phyloP scores from a whole-genome alignment of 129 eudicot species.

The Escallonia herrerae region DNA sequence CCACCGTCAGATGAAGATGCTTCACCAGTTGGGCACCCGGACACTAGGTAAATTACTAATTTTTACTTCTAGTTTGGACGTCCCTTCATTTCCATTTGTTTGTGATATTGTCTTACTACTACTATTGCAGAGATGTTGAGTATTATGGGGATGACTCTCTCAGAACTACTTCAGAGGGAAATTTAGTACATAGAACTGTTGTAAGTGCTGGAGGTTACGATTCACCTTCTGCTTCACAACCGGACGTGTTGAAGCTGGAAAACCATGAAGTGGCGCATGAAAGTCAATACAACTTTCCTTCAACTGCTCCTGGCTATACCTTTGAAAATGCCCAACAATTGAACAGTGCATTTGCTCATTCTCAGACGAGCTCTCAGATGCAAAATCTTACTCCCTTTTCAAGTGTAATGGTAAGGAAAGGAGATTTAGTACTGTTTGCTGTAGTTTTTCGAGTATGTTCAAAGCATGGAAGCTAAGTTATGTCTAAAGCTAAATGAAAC shows the following conservation, averaged over 20 bases:
- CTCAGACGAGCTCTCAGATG: slow-evolving; percentile 63
- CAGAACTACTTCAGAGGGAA: slow-evolving; percentile 46
- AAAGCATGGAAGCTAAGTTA: no score
- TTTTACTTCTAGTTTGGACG: neutral
- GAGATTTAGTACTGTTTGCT: neutral
- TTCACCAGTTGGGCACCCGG: slow-evolving; percentile 50
- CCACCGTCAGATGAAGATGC: slow-evolving; percentile 44
- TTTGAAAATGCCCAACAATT: slow-evolving; percentile 59
- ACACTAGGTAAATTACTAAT: slow-evolving; percentile 43
- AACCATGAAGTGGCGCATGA: slow-evolving; percentile 48
- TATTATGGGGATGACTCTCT: slow-evolving; percentile 66
- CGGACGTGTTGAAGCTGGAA: slow-evolving; percentile 70
- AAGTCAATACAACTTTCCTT: slow-evolving; percentile 59
- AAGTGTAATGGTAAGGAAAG: slow-evolving; percentile 49
- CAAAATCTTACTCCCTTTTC: slow-evolving; percentile 70
- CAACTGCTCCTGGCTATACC: slow-evolving; percentile 58
- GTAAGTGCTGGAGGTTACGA: slow-evolving; percentile 47
- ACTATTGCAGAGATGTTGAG: slow-evolving; percentile 52
- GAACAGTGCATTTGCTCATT: slow-evolving; percentile 48
- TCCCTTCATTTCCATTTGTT: neutral
- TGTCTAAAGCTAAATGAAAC: no score
- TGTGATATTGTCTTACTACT: neutral
- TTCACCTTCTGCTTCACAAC: slow-evolving; percentile 63
- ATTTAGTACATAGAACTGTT: slow-evolving; percentile 39
- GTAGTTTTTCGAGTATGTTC: neutral